Percentiles rank a stretch among this genome's conserved stretches.
Conservation (phyloP, 2,329 filamentous ascomycete genomes). For the Aspergillus phoenicis region DNA sequence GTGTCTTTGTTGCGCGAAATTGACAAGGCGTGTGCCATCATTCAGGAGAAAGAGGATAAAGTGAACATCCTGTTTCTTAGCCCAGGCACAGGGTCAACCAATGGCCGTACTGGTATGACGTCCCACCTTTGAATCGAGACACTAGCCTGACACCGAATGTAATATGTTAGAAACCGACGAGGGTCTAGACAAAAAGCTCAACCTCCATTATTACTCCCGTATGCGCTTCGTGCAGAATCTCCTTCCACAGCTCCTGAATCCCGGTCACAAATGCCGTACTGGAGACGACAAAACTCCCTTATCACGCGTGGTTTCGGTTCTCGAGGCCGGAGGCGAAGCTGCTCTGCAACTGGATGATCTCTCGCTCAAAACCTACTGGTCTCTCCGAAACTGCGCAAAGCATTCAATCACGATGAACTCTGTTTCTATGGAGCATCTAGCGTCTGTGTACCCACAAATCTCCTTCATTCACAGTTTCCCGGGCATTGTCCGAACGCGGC, state of each 20-base stretch:
- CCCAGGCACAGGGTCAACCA: constrained; percentile 20
- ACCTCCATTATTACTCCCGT: constrained; percentile 37
- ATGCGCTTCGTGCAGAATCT: constrained; percentile 39
- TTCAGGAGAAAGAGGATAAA: constrained; percentile 37
- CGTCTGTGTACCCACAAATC: not conserved
- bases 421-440: not conserved
- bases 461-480: constrained; percentile 5
- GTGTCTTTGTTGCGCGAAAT: constrained; percentile 55
- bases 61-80: constrained; percentile 37
- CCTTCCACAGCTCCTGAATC: constrained; percentile 26
- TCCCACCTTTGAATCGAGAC: no score
- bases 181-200: constrained; percentile 34
- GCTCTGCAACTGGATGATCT: constrained; percentile 3
- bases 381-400: not conserved
- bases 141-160: no score
- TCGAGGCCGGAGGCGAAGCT: constrained; percentile 6
- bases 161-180: constrained; percentile 32
- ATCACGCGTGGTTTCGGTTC: constrained; percentile 7
- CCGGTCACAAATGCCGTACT: not conserved
- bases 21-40: constrained; percentile 52
- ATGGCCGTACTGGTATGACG: constrained; percentile 16
- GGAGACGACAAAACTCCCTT: no score
- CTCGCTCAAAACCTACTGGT: not conserved
- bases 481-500: not conserved
- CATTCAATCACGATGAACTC: constrained; percentile 12